Percentiles rank a stretch among this genome's conserved stretches.
These are phyloP conservation scores for Massospora cicadina DNA, from an alignment of 371 early-diverging fungal genomes.

Conservation along the genomic window DNA sequence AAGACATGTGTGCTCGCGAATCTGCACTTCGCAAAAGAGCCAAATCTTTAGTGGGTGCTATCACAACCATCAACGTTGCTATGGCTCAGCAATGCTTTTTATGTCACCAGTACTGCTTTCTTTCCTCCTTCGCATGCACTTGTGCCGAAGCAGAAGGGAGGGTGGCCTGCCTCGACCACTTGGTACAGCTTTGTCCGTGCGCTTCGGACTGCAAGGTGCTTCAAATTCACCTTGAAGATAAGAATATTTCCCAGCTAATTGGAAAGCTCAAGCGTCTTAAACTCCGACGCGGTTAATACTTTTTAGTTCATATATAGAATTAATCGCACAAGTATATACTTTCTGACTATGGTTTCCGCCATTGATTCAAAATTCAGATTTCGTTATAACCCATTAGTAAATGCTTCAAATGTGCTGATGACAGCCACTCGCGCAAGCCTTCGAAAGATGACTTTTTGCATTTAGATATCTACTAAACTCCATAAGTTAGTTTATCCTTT, in stretches of 20 bases:
- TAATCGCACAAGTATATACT: neutral
- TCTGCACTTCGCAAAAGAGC: neutral
- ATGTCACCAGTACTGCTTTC: neutral
- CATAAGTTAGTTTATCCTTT: too few species aligned
- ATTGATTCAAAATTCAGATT: neutral
- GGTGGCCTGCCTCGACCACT: neutral
- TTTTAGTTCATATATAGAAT: too few species aligned
- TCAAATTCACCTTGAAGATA: neutral
- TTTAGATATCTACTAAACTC: too few species aligned
- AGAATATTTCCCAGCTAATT: neutral
- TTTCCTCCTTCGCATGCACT: neutral
- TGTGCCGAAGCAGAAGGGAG: neutral
- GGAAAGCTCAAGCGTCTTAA: neutral
- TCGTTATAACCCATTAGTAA: too few species aligned
- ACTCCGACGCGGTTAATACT: neutral
- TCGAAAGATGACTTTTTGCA: too few species aligned
- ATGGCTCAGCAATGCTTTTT: neutral
- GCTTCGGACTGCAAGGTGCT: neutral
- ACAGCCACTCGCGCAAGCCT: too few species aligned
- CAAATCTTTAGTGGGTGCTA: neutral
- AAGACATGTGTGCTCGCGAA: neutral
- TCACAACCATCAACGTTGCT: neutral
- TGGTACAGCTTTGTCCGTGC: neutral
- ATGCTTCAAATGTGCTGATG: too few species aligned
- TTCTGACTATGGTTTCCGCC: neutral